These are phyloP conservation scores for Tilletia horrida DNA, from an alignment of 1,284 basidiomycete species.

Conservation along the genomic window DNA sequence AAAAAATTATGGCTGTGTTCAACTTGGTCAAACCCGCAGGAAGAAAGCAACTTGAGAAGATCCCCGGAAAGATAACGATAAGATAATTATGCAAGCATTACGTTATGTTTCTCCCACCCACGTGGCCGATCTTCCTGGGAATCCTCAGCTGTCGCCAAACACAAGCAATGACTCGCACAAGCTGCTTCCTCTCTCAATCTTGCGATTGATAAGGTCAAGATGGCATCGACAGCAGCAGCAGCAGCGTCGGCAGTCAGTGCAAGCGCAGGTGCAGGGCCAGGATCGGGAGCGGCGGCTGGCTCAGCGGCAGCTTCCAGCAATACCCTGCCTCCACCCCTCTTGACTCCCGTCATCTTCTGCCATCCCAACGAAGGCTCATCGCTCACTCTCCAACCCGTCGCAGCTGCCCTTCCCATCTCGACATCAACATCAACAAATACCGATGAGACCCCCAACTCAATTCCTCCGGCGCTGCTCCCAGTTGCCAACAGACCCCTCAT, in stretches of 20 bases:
- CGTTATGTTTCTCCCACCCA: too few relatives aligned
- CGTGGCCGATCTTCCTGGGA: too few relatives aligned
- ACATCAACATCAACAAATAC: constrained; percentile 1
- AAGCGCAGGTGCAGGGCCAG: background rate
- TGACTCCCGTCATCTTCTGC: constrained; percentile 48
- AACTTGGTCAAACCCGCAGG: too few relatives aligned
- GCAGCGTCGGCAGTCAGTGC: background rate
- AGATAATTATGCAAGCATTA: too few relatives aligned
- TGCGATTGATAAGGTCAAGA: background rate
- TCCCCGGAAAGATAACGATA: too few relatives aligned
- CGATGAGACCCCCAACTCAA: constrained; percentile 8
- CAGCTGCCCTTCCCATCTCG: background rate
- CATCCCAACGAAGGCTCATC: constrained; percentile 49
- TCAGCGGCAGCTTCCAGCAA: background rate
- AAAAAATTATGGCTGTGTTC: too few relatives aligned
- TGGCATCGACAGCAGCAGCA: background rate
- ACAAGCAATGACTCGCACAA: too few relatives aligned
- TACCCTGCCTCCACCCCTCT: background rate
- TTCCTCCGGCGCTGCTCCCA: constrained; percentile 52
- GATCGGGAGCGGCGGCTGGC: background rate
- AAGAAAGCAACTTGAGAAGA: too few relatives aligned
- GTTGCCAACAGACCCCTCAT: constrained; percentile 52
- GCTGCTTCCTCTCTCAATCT: too few relatives aligned
- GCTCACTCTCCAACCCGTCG: constrained; percentile 29
- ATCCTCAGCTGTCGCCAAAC: too few relatives aligned